phyloP scores from a whole-genome alignment of 2,329 filamentous ascomycete species.

The Trichoderma sp. region DNA sequence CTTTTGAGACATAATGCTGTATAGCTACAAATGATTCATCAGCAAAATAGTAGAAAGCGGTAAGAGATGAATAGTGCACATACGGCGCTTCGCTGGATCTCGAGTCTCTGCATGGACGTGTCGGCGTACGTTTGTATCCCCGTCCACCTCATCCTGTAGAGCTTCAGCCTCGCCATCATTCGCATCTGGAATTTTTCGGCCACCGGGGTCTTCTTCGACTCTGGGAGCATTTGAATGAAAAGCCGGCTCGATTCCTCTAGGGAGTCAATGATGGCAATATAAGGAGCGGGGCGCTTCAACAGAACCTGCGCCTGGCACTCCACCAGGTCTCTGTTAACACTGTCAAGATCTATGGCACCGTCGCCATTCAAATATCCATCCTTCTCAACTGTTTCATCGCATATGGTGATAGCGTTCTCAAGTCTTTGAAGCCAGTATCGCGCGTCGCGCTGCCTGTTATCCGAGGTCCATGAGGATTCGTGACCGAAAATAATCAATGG shows the following conservation, averaged over 20 bases:
- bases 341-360: background rate
- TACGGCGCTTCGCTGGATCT: background rate
- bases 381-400: no score
- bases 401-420: background rate
- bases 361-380: no score
- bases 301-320: background rate
- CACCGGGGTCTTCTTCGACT: background rate
- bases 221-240: background rate
- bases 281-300: background rate
- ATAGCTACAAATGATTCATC: background rate
- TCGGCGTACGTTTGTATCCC: background rate
- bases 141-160: background rate
- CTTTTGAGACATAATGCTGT: background rate
- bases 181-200: background rate
- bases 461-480: background rate
- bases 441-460: background rate
- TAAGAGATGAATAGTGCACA: background rate
- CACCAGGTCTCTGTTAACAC: background rate
- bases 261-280: background rate
- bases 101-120: background rate
- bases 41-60: rapidly evolving
- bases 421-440: background rate
- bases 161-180: background rate
- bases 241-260: rapidly evolving
- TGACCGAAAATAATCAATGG: background rate